Conservation (phyloP, 176 grass and related monocot species). For the Carex myosuroides region DNA sequence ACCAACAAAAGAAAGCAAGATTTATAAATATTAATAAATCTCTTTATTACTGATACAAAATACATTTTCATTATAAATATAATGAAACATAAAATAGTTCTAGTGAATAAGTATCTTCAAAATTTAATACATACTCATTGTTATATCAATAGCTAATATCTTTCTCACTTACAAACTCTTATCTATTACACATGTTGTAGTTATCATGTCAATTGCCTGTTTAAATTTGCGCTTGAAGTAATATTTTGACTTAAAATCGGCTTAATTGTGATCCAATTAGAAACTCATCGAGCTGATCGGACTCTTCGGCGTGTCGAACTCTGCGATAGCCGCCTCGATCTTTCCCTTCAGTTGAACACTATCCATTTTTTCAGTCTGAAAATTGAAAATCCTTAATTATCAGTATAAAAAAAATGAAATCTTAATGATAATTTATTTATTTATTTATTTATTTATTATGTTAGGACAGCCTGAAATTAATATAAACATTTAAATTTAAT, state of each 20-base stretch:
- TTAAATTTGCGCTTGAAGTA: too few species aligned
- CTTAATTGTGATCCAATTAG: background rate
- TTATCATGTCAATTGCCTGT: too few species aligned
- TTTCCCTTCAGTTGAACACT: background rate
- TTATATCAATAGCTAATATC: too few species aligned
- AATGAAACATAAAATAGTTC: too few species aligned
- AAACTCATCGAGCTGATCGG: conserved; percentile 14
- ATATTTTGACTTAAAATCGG: background rate
- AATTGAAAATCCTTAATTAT: background rate
- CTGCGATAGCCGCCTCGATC: background rate
- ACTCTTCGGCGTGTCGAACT: background rate
- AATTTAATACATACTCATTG: too few species aligned
- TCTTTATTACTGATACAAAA: too few species aligned
- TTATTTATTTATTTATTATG: background rate
- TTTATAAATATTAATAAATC: too few species aligned
- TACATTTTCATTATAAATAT: too few species aligned
- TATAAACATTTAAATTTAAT: background rate
- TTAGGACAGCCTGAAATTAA: background rate
- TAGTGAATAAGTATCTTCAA: too few species aligned
- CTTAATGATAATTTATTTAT: background rate
- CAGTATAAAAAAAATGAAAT: background rate
- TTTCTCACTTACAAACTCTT: background rate
- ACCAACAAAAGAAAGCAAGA: too few species aligned
- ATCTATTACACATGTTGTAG: too few species aligned
- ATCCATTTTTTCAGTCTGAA: conserved; percentile 1